These are phyloP conservation scores for Tetracentron sinense DNA, from an alignment of 164 flowering plant genomes.

Conservation along the genomic window DNA sequence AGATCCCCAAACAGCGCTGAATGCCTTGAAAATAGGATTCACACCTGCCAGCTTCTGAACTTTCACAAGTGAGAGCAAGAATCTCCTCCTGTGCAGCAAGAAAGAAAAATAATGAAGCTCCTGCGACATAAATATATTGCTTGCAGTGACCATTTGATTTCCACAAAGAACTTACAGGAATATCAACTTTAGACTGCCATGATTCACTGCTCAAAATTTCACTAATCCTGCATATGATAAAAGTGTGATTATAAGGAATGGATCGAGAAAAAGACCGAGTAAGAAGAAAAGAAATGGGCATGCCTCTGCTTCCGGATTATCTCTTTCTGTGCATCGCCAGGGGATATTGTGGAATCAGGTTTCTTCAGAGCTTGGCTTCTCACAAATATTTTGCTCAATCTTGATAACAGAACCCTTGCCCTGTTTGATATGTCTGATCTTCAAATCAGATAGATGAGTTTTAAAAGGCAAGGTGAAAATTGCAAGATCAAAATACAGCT, in stretches of 20 bases:
- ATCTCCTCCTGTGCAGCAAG: conserved; percentile 42
- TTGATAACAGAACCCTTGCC: conserved; percentile 75
- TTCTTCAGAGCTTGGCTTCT: conserved; percentile 63
- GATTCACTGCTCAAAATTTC: conserved; percentile 61
- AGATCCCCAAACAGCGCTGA: neutral
- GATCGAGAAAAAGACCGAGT: neutral
- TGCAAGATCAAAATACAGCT: neutral
- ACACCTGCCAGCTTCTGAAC: conserved; percentile 52
- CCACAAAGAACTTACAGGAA: conserved; percentile 46
- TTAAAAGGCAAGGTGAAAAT: conserved; percentile 21
- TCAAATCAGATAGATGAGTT: conserved; percentile 82
- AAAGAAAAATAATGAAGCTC: conserved; percentile 7
- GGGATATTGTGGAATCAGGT: conserved; percentile 40
- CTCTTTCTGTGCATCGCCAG: conserved; percentile 45
- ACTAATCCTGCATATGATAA: conserved; percentile 50
- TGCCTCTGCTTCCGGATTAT: conserved; percentile 63
- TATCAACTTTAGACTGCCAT: conserved; percentile 48
- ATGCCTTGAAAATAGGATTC: neutral
- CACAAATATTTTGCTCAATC: conserved; percentile 84
- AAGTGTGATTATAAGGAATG: conserved; percentile 7
- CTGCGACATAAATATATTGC: neutral
- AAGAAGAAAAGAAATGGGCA: conserved; percentile 12
- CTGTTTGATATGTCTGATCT: conserved; percentile 98
- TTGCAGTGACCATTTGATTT: neutral
- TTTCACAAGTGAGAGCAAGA: conserved; percentile 29